Percentiles rank a stretch among this genome's conserved stretches.
Evolutionary conservation across 495 filamentous ascomycete species (phyloP).

Genomic region (Xylaria bambusicola): DNA sequence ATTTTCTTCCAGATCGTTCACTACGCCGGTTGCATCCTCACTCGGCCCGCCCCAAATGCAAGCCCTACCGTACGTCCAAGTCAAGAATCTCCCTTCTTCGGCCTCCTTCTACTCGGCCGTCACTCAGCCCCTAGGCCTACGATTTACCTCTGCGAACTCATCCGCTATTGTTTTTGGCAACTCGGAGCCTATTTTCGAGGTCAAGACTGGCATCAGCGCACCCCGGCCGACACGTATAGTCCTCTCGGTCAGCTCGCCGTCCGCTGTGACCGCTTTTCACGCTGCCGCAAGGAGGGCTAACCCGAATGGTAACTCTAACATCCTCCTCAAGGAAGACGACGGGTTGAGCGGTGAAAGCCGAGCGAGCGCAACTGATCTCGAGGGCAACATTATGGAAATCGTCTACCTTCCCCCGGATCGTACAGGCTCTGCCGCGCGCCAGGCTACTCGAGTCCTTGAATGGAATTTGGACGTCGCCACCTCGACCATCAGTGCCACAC

Average conservation of each 20-base stretch:
- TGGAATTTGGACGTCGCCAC: constrained; percentile 52
- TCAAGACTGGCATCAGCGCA: constrained; percentile 34
- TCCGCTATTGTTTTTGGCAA: constrained; percentile 38
- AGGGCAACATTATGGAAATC: constrained; percentile 56
- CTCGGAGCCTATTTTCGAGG: constrained; percentile 41
- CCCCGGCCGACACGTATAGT: constrained; percentile 39
- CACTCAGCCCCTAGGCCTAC: constrained; percentile 72
- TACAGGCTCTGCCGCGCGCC: constrained; percentile 41
- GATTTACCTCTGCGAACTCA: constrained; percentile 54
- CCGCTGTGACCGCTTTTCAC: constrained; percentile 46
- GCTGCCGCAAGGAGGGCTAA: constrained; percentile 43
- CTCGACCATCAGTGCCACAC: constrained; percentile 22
- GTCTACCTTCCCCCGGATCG: constrained; percentile 40
- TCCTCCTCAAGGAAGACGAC: constrained; percentile 19
- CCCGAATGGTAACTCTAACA: constrained; percentile 25
- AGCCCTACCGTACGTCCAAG: constrained; percentile 52
- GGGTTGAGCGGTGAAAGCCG: constrained; percentile 30
- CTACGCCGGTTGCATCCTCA: background rate
- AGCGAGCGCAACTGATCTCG: constrained; percentile 47
- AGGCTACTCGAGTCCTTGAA: constrained; percentile 49
- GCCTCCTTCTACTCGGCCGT: constrained; percentile 80
- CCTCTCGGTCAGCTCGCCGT: constrained; percentile 43
- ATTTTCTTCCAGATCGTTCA: background rate
- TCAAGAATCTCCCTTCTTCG: constrained; percentile 74
- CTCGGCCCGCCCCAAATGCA: constrained; percentile 24